A percentile compares a stretch with the other conserved stretches of the same genome.
Evolutionary conservation across 345 rosid genomes (phyloP).

Genomic region (Acer yangbiense): DNA sequence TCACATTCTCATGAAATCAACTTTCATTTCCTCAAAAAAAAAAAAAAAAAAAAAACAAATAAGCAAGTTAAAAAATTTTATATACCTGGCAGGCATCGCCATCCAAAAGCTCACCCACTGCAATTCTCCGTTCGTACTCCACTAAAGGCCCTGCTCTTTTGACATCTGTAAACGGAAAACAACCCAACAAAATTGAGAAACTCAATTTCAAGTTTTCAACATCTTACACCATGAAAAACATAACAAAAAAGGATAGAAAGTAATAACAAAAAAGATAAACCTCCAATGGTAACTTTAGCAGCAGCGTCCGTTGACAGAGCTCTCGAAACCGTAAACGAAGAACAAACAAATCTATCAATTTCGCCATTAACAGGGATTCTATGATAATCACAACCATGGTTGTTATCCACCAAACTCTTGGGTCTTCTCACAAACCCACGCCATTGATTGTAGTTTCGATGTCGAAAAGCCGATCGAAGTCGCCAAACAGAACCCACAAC

Average conservation of each 20-base stretch:
- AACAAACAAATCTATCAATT: slow-evolving; percentile 21
- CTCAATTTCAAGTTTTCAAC: background rate
- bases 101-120: slow-evolving; percentile 76
- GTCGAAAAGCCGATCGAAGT: slow-evolving; percentile 43
- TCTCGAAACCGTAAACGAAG: slow-evolving; percentile 36
- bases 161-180: slow-evolving; percentile 46
- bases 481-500: slow-evolving; percentile 43
- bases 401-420: slow-evolving; percentile 23
- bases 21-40: background rate
- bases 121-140: slow-evolving; percentile 86
- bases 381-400: slow-evolving; percentile 22
- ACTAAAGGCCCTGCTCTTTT: slow-evolving; percentile 73
- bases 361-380: slow-evolving; percentile 20
- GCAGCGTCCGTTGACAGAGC: slow-evolving; percentile 53
- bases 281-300: slow-evolving; percentile 39
- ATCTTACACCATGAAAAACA: background rate
- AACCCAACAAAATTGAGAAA: background rate
- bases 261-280: slow-evolving; percentile 23
- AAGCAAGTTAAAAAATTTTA: slow-evolving; percentile 1
- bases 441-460: slow-evolving; percentile 27
- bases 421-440: slow-evolving; percentile 32
- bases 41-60: background rate
- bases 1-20: background rate
- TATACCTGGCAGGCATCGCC: slow-evolving; percentile 89
- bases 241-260: slow-evolving; percentile 8